Evolutionary conservation across 441 rosid species (phyloP).

Genomic region (Lepidium campestre): DNA sequence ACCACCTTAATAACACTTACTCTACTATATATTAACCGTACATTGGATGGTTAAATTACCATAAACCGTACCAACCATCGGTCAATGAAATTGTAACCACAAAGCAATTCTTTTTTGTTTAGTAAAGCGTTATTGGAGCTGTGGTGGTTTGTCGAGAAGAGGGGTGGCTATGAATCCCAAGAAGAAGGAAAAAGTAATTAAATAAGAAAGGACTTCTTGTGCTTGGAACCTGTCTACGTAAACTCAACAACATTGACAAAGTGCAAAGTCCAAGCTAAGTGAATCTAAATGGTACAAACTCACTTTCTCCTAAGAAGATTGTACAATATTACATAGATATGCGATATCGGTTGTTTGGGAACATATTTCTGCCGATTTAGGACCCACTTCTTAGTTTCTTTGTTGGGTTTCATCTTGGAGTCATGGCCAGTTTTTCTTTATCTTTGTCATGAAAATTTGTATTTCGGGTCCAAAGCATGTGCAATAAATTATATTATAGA

Average conservation of each 20-base stretch:
- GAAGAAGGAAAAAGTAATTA: background rate
- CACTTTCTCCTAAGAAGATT: constrained; percentile 23
- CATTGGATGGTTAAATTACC: background rate
- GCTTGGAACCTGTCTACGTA: constrained; percentile 24
- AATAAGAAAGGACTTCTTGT: constrained; percentile 17
- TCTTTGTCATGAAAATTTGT: background rate
- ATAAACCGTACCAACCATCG: background rate
- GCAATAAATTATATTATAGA: constrained; percentile 4
- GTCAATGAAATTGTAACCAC: background rate
- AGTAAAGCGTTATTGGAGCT: background rate
- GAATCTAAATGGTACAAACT: constrained; percentile 24
- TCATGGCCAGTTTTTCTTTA: constrained; percentile 2
- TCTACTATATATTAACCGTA: background rate
- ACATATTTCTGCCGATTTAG: constrained; percentile 8
- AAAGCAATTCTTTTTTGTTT: background rate
- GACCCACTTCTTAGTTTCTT: constrained; percentile 2
- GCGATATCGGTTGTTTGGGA: background rate
- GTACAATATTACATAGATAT: background rate
- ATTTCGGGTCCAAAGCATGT: constrained; percentile 5
- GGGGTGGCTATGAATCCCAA: constrained; percentile 23
- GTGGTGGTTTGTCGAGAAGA: constrained; percentile 11
- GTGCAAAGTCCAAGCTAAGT: constrained; percentile 16
- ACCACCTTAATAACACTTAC: background rate
- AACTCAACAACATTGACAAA: constrained; percentile 23
- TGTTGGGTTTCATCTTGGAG: constrained; percentile 9